phyloP scores from a whole-genome alignment of 176 grass and related monocot genomes.

The Carex kokanica region DNA sequence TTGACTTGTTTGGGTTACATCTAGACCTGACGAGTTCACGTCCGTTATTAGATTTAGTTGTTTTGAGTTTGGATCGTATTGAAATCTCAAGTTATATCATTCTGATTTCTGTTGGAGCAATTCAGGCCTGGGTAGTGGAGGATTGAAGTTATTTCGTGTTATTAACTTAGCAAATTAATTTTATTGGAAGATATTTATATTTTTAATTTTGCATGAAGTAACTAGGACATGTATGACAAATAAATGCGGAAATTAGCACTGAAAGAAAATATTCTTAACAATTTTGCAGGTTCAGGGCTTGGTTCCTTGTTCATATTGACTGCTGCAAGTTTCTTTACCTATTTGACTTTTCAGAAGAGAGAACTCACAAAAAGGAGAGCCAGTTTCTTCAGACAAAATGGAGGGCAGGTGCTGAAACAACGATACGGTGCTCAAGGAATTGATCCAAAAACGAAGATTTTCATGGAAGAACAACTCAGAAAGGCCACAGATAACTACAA shows the following conservation, averaged over 20 bases:
- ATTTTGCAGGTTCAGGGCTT: background rate
- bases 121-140: no score
- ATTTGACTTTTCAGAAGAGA: background rate
- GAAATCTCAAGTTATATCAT: no score
- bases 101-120: no score
- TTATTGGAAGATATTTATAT: no score
- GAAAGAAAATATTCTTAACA: background rate
- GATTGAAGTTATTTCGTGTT: no score
- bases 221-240: background rate
- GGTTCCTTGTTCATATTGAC: background rate
- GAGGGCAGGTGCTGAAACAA: background rate
- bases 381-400: background rate
- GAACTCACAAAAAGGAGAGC: background rate
- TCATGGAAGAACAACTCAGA: background rate
- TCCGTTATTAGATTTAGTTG: no score
- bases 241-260: background rate
- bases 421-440: background rate
- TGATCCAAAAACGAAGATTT: background rate
- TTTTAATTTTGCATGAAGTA: no score
- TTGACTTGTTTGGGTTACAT: no score
- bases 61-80: no score
- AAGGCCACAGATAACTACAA: constrained; percentile 7
- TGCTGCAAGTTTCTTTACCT: background rate
- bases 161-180: no score
- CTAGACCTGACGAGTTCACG: no score